phyloP scores from a whole-genome alignment of 2,329 filamentous ascomycete genomes.

The Fusarium sublunatum region DNA sequence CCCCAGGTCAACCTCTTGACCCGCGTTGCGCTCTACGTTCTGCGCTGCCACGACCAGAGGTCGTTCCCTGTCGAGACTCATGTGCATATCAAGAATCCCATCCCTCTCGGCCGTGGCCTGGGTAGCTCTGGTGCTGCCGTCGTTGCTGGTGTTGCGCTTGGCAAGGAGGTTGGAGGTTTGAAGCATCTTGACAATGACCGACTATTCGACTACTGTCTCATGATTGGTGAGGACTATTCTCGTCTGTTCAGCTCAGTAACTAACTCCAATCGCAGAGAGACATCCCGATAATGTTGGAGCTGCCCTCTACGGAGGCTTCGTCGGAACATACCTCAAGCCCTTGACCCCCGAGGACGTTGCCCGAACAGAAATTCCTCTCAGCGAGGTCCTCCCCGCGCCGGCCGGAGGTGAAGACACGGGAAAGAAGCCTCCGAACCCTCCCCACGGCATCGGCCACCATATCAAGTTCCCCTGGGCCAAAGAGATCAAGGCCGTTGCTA shows the following conservation, averaged over 20 bases:
- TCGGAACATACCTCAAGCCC: constrained; percentile 95
- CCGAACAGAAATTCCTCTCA: constrained; percentile 91
- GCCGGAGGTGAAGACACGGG: constrained; percentile 94
- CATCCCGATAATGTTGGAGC: constrained; percentile 96
- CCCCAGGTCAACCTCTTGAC: constrained; percentile 94
- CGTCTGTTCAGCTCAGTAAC: background rate
- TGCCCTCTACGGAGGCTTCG: constrained; percentile 94
- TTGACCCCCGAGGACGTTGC: constrained; percentile 89
- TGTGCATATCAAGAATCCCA: constrained; percentile 95
- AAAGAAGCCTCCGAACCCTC: constrained; percentile 86
- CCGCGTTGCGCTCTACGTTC: constrained; percentile 90
- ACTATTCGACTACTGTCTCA: constrained; percentile 94
- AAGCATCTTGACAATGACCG: constrained; percentile 79
- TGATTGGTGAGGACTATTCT: constrained; percentile 76
- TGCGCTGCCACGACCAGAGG: constrained; percentile 89
- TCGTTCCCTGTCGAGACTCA: constrained; percentile 87
- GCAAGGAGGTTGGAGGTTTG: constrained; percentile 86
- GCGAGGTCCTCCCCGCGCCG: constrained; percentile 89
- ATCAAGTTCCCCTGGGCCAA: constrained; percentile 94
- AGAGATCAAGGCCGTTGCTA: constrained; percentile 96
- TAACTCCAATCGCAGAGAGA: constrained; percentile 65
- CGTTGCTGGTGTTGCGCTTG: constrained; percentile 92
- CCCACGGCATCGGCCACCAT: constrained; percentile 91
- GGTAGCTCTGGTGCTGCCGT: constrained; percentile 97
- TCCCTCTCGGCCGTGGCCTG: constrained; percentile 89